Percentiles rank a stretch among this genome's conserved stretches.
These are phyloP conservation scores for Parietaria judaica DNA, from an alignment of 306 rosid genomes.

Conservation along the genomic window DNA sequence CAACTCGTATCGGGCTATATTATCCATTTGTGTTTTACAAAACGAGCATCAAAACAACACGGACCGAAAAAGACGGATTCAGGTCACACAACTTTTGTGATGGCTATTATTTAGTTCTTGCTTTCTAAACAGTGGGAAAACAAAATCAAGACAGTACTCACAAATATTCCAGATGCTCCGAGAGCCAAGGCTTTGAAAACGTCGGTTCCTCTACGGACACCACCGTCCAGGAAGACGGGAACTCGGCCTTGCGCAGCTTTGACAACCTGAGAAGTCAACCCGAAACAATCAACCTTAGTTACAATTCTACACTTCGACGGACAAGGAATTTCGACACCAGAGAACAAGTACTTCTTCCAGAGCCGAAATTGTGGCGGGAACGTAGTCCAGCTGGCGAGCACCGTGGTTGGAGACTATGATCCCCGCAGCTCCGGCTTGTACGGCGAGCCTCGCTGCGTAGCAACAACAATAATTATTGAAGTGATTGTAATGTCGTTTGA, in stretches of 20 bases:
- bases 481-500: neutral
- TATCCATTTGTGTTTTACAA: too few species aligned
- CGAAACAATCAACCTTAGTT: neutral
- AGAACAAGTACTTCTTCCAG: slow-evolving; percentile 62
- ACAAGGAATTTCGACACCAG: too few species aligned
- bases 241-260: slow-evolving; percentile 86
- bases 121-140: too few species aligned
- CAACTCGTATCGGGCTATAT: too few species aligned
- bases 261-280: slow-evolving; percentile 53
- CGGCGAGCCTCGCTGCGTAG: slow-evolving; percentile 70
- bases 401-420: slow-evolving; percentile 95
- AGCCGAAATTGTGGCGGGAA: slow-evolving; percentile 78
- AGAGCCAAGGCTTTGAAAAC: slow-evolving; percentile 96
- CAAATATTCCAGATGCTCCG: slow-evolving; percentile 95
- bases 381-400: slow-evolving; percentile 93
- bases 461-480: neutral
- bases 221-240: slow-evolving; percentile 94
- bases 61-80: too few species aligned
- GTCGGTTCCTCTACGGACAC: slow-evolving; percentile 94
- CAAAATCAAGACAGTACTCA: slow-evolving; percentile 26
- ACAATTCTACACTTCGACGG: too few species aligned
- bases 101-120: too few species aligned
- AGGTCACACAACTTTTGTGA: too few species aligned
- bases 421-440: slow-evolving; percentile 84
- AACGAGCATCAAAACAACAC: too few species aligned